Percentiles rank a stretch among this genome's conserved stretches.
These are phyloP conservation scores for Hibiscus tridactylites DNA, from an alignment of 345 rosid genomes.

Conservation along the genomic window DNA sequence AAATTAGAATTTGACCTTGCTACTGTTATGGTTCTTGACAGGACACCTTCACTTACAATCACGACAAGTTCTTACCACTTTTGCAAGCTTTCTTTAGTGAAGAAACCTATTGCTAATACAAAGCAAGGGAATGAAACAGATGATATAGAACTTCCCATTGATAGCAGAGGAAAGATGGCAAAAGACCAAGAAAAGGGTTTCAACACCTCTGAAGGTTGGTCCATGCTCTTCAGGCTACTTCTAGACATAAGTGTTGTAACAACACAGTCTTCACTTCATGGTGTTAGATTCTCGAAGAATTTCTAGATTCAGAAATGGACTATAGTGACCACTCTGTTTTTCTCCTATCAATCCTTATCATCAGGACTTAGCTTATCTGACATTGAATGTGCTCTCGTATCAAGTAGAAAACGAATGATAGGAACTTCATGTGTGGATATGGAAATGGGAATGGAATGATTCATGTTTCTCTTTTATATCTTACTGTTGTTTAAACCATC, in stretches of 20 bases:
- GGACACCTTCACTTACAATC: conserved; percentile 50
- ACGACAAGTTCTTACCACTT: conserved; percentile 70
- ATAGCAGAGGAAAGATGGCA: conserved; percentile 14
- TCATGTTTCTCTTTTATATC: not conserved
- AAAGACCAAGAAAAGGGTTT: conserved; percentile 25
- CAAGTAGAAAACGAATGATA: not conserved
- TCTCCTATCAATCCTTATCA: not conserved
- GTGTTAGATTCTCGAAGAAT: not conserved
- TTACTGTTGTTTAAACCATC: not conserved
- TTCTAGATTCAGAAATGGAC: not conserved
- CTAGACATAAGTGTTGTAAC: not conserved
- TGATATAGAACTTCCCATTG: conserved; percentile 18
- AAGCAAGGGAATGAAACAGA: conserved; percentile 9
- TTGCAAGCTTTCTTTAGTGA: conserved; percentile 86
- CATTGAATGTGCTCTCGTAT: not conserved
- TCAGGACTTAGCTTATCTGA: not conserved
- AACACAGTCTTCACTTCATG: not conserved
- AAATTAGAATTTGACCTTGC: not conserved
- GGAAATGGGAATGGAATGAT: not conserved
- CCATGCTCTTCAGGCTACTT: not conserved
- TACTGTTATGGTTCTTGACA: conserved; percentile 20
- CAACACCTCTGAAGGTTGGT: conserved; percentile 31
- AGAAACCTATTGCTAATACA: conserved; percentile 24
- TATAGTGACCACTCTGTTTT: not conserved
- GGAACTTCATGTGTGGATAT: not conserved